These are phyloP conservation scores for Colletotrichum lindemuthianum DNA, from an alignment of 2,329 filamentous ascomycete genomes.

Conservation along the genomic window DNA sequence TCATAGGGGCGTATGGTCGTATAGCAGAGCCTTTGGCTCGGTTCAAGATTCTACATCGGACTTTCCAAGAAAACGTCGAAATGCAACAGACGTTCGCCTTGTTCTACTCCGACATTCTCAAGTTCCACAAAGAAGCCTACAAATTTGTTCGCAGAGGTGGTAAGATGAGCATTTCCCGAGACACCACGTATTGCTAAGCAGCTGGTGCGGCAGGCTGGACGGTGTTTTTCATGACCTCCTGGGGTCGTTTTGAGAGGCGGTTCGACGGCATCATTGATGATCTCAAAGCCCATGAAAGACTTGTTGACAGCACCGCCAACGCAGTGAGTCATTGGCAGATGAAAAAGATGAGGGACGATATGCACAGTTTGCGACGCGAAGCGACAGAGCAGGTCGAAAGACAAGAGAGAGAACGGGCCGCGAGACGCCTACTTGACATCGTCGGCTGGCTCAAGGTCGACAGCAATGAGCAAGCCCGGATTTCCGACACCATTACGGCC, in stretches of 20 bases:
- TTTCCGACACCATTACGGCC: conserved; percentile 34
- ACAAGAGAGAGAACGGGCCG: conserved; percentile 4
- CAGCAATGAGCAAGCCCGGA: conserved; percentile 43
- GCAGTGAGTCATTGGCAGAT: conserved; percentile 29
- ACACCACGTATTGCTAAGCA: neutral
- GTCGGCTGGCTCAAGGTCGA: conserved; percentile 44
- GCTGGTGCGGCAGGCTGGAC: conserved; percentile 44
- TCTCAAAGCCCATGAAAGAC: neutral
- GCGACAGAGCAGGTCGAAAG: neutral
- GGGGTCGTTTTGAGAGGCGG: conserved; percentile 49
- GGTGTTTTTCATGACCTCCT: conserved; percentile 47
- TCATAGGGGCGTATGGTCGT: conserved; percentile 51
- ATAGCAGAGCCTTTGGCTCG: conserved; percentile 51
- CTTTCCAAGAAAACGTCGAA: neutral
- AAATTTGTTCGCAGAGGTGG: conserved; percentile 51
- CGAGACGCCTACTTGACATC: conserved; percentile 40
- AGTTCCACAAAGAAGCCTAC: conserved; percentile 59
- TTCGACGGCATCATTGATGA: conserved; percentile 46
- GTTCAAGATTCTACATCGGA: conserved; percentile 43
- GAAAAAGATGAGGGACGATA: conserved; percentile 28
- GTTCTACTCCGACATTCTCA: conserved; percentile 59
- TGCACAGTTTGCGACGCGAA: conserved; percentile 39
- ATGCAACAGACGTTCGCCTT: conserved; percentile 45
- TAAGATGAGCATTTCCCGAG: conserved; percentile 6
- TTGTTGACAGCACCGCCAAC: conserved; percentile 48